Evolutionary conservation across 768 basidiomycete genomes (phyloP), one percentile per base, ranked within the genome.

Genomic region (Hydnomerulius pinastri): DNA sequence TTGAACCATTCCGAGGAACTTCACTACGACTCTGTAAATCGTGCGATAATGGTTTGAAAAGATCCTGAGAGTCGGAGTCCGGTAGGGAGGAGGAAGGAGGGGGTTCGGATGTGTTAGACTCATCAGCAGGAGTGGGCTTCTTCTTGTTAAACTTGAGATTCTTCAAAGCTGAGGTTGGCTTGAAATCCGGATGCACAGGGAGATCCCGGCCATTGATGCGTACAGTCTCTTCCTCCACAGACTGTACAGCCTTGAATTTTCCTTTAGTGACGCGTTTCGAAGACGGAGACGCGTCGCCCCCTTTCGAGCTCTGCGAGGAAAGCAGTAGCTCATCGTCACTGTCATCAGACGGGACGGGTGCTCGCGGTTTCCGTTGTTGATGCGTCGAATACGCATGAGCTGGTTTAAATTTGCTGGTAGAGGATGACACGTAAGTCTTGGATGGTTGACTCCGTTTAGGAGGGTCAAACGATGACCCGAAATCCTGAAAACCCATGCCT

Each of bases 141-240:
- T 66, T 73, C 21, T 61, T 75, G 59, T 60, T 77, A 74, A 77
- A 52, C 66, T 73, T 56, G 20, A 70, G 40, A 0, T 0, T 1
- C 53, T 57, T 62, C 11, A 55, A 0, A 2, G 13, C n/a, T 2
- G 59, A 49, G 2, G 61, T 58, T 0, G 60, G 67, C 38, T 48
- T 60, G 35, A 23, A 70, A 25, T 53, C 27, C 0, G 67, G 66
- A 37, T 70, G 67, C 33, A 47, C 63, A 6, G 43, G 0, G 28
- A 59, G 49, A 24, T 48, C 4, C 32, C 38, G 56, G 28, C 60
- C 67, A 1, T 54, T 17, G 50, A 62, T 36, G 18, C 33, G 42
- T 25, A 65, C 27, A 0, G 18, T 54, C 43, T 62, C 59, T 24
- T 50, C 51, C 6, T 28, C 46, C 3, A 40, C 18, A 1, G 30